Base-by-base conservation (phyloP, 1,139 yeast genomes). In the Pneumocystis canis region DNA sequence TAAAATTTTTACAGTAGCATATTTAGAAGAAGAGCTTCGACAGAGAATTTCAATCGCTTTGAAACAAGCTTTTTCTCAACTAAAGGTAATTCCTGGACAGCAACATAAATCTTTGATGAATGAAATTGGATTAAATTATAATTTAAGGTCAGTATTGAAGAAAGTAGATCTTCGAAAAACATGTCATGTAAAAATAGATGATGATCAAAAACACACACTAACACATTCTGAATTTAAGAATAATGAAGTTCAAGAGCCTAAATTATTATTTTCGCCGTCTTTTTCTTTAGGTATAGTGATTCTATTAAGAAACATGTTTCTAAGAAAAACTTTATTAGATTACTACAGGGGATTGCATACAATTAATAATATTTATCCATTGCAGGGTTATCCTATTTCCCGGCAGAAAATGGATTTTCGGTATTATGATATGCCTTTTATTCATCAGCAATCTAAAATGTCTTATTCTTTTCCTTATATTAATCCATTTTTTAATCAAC, bases 51-150 rank as follows among this genome's bases (percentile, higher is more conserved):
- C 64, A 25, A 61, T 65, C 3, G 59, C 61, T 16, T 65, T 67
- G 11, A 63, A 89, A 66, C 75, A 80, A 62, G 80, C 84, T 6
- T 75, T 88, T 63, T 73, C 83, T 63, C 84, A 83, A 59, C 75
- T 82, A 68, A 84, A 82, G 65, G 80, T 83, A 25, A 78, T 79
- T 63, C 80, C 80, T 40, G 74, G 75, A 53, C 95, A 88, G 71
- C 88, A 87, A 33, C 88, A 89, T 74, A 87, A 88, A 72, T 83
- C 95, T 68, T 77, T 92, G 65, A 82, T 90, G 82, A 97, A 92
- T 68, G 97, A 92, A 73, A 94, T 89, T 67, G 97, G 97, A 6
- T 77, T 90, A 5, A 25, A 25, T 20, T 31, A 25, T 47, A 25
- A 20, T 47, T 25, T 47, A 25, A 20, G 16, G 3, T 47, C 14